A percentile compares a stretch with the other conserved stretches of the same genome.
Evolutionary conservation across 2,329 filamentous ascomycete genomes (phyloP).

Genomic region (Blumeriella jaapii): DNA sequence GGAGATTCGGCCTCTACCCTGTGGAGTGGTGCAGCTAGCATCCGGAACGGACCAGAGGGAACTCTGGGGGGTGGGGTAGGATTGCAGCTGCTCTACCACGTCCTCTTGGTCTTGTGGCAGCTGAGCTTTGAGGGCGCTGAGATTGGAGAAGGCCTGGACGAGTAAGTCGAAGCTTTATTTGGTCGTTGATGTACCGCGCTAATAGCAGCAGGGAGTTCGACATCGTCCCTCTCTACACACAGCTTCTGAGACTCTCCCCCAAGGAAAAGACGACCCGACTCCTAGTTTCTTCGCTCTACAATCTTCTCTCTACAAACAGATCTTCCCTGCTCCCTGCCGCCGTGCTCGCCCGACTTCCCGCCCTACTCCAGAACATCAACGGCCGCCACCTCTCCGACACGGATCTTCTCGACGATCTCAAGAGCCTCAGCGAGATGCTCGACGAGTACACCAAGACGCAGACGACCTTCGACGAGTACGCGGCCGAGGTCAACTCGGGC

Average conservation of each 20-base stretch:
- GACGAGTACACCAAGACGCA: constrained; percentile 60
- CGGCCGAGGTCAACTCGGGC: constrained; percentile 55
- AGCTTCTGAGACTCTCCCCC: constrained; percentile 80
- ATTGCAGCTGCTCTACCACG: constrained; percentile 86
- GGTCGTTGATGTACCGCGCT: constrained; percentile 10
- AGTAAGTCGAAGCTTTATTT: constrained; percentile 41
- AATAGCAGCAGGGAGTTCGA: constrained; percentile 65
- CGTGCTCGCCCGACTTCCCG: constrained; percentile 70
- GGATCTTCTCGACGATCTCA: constrained; percentile 52
- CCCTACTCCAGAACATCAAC: constrained; percentile 50
- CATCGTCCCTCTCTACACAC: constrained; percentile 82
- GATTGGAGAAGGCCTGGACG: constrained; percentile 66
- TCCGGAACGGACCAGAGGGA: constrained; percentile 50
- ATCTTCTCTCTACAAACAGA: constrained; percentile 62
- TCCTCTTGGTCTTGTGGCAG: constrained; percentile 90
- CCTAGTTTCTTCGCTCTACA: constrained; percentile 78
- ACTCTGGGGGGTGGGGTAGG: constrained; percentile 71
- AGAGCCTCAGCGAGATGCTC: constrained; percentile 48
- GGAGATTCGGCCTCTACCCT: constrained; percentile 47
- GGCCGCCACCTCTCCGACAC: constrained; percentile 52
- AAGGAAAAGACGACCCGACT: constrained; percentile 97
- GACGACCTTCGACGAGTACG: constrained; percentile 36
- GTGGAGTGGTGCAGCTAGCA: constrained; percentile 44
- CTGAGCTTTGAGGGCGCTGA: constrained; percentile 82
- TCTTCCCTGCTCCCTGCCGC: constrained; percentile 72